A percentile compares a stretch with the other conserved stretches of the same genome.
These are phyloP conservation scores for Metarhizium album DNA, from an alignment of 2,329 filamentous ascomycete species.

Conservation along the genomic window DNA sequence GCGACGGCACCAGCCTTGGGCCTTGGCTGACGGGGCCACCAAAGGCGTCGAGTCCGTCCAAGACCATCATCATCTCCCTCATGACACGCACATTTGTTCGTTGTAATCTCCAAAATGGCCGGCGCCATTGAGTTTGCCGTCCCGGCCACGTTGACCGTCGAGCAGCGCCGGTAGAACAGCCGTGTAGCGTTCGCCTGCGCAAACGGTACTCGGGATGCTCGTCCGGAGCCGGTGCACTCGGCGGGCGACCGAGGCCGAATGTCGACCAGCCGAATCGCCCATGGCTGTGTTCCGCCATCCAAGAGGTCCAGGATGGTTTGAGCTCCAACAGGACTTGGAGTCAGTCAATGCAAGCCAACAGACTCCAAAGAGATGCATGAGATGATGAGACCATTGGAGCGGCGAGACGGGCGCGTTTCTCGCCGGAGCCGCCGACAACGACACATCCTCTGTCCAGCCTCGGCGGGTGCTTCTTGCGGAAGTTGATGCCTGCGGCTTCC, in stretches of 20 bases:
- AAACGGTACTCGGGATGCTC: constrained; percentile 28
- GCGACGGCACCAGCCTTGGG: too few relatives aligned
- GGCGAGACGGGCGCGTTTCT: too few relatives aligned
- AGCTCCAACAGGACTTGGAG: constrained; percentile 41
- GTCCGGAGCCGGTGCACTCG: constrained; percentile 26
- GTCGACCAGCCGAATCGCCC: constrained; percentile 43
- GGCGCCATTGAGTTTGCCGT: constrained; percentile 39
- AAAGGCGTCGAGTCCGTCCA: too few relatives aligned
- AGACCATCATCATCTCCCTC: too few relatives aligned
- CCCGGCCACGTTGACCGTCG: constrained; percentile 39
- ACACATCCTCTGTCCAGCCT: constrained; percentile 31
- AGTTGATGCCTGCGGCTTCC: constrained; percentile 26
- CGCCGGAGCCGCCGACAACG: constrained; percentile 37
- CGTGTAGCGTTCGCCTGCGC: constrained; percentile 37
- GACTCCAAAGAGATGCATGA: background rate
- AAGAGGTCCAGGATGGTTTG: constrained; percentile 44
- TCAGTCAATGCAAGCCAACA: background rate
- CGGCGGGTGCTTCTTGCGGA: constrained; percentile 26
- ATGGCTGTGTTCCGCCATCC: constrained; percentile 37
- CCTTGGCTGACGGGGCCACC: too few relatives aligned
- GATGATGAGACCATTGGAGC: constrained; percentile 14
- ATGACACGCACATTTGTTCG: too few relatives aligned
- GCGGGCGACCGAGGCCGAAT: constrained; percentile 31
- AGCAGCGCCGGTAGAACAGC: constrained; percentile 32
- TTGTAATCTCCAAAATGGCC: too few relatives aligned